Evolutionary conservation across 225 moss, liverwort and hornwort species (phyloP).

Genomic region (Antitrichia curtipendula): DNA sequence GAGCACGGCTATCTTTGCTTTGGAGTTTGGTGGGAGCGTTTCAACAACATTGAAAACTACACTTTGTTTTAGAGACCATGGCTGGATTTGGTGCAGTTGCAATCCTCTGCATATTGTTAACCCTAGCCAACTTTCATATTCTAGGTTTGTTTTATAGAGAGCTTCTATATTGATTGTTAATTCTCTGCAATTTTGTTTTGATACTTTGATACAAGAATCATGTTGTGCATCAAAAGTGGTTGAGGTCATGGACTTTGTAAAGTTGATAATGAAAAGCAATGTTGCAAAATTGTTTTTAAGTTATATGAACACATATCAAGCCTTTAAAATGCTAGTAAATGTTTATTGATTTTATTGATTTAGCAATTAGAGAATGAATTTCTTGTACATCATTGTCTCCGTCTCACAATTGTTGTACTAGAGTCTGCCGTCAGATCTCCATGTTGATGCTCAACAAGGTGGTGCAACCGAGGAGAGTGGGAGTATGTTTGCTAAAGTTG

Average conservation of each 20-base stretch:
- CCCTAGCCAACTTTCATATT: background rate
- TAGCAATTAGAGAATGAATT: background rate
- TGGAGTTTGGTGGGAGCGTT: background rate
- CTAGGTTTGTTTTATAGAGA: background rate
- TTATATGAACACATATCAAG: background rate
- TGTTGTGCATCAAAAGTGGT: background rate
- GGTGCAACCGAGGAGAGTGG: background rate
- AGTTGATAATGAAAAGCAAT: background rate
- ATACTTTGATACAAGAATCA: background rate
- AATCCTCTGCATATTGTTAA: conserved; percentile 5
- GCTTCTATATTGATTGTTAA: background rate
- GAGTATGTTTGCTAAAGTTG: background rate
- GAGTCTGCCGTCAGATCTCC: background rate
- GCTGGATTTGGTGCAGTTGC: background rate
- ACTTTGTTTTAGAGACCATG: background rate
- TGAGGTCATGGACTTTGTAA: background rate
- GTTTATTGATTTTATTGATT: background rate
- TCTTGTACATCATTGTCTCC: background rate
- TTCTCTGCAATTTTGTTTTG: background rate
- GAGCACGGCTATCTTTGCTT: background rate
- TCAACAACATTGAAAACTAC: background rate
- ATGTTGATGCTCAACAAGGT: conserved; percentile 5
- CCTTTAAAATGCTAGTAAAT: background rate
- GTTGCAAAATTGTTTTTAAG: background rate
- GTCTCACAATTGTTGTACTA: background rate